Evolutionary conservation across 2,329 filamentous ascomycete genomes (phyloP), one percentile per base, ranked within the genome.

Genomic region (Fusarium sp.): DNA sequence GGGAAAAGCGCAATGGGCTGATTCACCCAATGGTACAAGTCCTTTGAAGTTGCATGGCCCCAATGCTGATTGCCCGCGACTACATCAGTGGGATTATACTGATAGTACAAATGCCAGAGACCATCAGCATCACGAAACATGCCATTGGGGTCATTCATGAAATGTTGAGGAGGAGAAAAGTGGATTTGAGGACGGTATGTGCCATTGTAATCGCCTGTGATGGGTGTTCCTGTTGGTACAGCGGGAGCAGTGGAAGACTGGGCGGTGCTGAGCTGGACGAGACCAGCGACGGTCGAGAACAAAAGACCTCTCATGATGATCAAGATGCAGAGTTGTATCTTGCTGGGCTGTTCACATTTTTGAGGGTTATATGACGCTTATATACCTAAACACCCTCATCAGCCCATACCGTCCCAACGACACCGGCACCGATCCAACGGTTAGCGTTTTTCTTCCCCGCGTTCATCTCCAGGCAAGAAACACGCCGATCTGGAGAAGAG

Each of bases 101-200:
- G 90, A 74, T 92, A 93, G 80, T 92, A 92, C 4, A 91, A 73
- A 77, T 92, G 91, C 80, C 88, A 93, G 1, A 84, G 83, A 9
- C 88, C 89, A 61, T 89, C 83, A 5, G 80, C 83, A 69, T 91
- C 89, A 10, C 86, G 78, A 68, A 91, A 90, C 82, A 91, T 85
- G 74, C 90, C 90, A 80, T 92, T 92, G 3, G 90, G 90, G 73
- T 92, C 90, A 69, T 91, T 91, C 84, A 88, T 87, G 71, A 87
- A 88, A 73, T 84, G 79, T 33, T 83, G 73, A 4, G 88, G 88
- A 5, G 88, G 87, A 12, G 86, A 86, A 77, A 85, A 90, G 78
- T 90, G 89, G 25, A 89, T 80, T 75, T 89, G 87, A 6, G 88
- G 88, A 18, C 88, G 82, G 40, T 79, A 79, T 25, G 65, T 71